Percentiles rank a stretch among this genome's conserved stretches.
phyloP scores from a whole-genome alignment of 805 yeast genomes.

The Naumovozyma baii region DNA sequence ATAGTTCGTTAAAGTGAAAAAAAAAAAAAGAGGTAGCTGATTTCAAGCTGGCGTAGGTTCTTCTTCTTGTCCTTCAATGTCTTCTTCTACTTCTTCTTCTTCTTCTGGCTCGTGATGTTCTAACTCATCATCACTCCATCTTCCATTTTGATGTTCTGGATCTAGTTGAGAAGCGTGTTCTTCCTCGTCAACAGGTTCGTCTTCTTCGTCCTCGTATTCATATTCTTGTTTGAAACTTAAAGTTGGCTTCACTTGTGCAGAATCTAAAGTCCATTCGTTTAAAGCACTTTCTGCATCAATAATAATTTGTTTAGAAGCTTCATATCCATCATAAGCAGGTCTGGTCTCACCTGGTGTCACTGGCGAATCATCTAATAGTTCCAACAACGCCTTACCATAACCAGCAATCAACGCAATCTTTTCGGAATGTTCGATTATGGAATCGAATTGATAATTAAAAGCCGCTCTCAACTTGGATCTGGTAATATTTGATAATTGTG shows the following conservation, averaged over 20 bases:
- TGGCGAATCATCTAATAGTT: constrained; percentile 73
- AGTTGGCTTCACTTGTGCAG: constrained; percentile 76
- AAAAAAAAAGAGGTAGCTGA: neutral
- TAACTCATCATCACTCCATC: neutral
- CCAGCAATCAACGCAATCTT: constrained; percentile 81
- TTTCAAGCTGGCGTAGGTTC: too few species aligned
- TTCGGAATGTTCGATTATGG: constrained; percentile 77
- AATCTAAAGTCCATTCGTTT: constrained; percentile 75
- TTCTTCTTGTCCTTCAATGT: neutral
- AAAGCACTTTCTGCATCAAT: constrained; percentile 78
- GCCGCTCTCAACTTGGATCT: constrained; percentile 81
- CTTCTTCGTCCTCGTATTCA: constrained; percentile 41
- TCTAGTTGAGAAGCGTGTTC: neutral
- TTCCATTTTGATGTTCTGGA: neutral
- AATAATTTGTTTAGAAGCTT: constrained; percentile 78
- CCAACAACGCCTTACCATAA: constrained; percentile 78
- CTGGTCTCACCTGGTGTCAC: constrained; percentile 90
- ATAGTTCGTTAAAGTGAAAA: too few species aligned
- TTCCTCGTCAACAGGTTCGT: constrained; percentile 39
- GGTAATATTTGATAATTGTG: constrained; percentile 80
- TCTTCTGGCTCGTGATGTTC: neutral
- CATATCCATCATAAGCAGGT: constrained; percentile 83
- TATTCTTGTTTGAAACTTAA: constrained; percentile 52
- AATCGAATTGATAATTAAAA: constrained; percentile 74
- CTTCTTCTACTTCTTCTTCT: neutral